These are phyloP conservation scores for Saccharomycopsis sp. DNA, from an alignment of 805 yeast genomes.

Conservation along the genomic window DNA sequence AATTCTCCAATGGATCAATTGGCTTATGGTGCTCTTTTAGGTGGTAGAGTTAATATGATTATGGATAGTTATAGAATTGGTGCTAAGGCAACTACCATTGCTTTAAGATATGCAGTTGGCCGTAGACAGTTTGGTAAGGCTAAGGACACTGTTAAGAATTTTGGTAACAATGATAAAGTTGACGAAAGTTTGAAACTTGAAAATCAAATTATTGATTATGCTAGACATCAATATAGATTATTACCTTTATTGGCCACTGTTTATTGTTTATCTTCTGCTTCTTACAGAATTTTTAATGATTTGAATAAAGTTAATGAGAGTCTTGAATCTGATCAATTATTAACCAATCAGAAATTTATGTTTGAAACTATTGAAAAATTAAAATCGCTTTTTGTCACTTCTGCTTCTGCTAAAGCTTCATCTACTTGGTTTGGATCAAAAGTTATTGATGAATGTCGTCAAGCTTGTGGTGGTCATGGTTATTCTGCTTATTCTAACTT, in stretches of 20 bases:
- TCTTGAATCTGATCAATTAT: constrained; percentile 38
- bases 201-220: constrained; percentile 72
- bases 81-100: constrained; percentile 73
- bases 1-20: constrained; percentile 83
- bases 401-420: constrained; percentile 83
- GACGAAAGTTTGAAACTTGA: constrained; percentile 28
- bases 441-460: constrained; percentile 82
- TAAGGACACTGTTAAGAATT: constrained; percentile 23
- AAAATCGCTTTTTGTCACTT: constrained; percentile 71
- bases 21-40: constrained; percentile 76
- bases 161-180: background rate
- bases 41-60: constrained; percentile 88
- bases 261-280: constrained; percentile 48
- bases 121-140: constrained; percentile 70
- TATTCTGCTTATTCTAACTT: constrained; percentile 88
- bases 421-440: constrained; percentile 79
- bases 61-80: constrained; percentile 74
- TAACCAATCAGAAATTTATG: constrained; percentile 16
- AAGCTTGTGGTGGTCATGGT: constrained; percentile 94
- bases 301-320: constrained; percentile 39
- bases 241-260: constrained; percentile 76
- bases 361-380: constrained; percentile 44
- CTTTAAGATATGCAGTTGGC: constrained; percentile 80
- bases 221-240: constrained; percentile 80
- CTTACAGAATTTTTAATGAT: constrained; percentile 33